A percentile compares a stretch with the other conserved stretches of the same genome.
Evolutionary conservation across 164 flowering plant genomes (phyloP).

Genomic region (Magnolia kwangsiensis): DNA sequence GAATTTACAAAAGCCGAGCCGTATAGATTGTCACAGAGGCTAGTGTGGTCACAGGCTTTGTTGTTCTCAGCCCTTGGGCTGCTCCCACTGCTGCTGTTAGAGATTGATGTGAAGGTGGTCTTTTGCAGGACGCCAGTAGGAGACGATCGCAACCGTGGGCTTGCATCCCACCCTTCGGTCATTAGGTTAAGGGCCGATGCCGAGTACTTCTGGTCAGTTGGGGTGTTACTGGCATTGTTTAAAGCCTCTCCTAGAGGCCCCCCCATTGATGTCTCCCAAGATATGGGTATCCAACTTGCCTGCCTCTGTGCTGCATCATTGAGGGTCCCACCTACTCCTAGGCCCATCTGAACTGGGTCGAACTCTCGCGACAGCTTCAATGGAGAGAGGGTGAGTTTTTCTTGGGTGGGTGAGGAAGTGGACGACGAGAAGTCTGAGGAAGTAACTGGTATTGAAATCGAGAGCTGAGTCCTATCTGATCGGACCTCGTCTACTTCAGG

Average conservation of each 20-base stretch:
- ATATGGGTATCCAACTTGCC: constrained; percentile 53
- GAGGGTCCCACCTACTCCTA: constrained; percentile 40
- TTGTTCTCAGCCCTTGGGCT: constrained; percentile 61
- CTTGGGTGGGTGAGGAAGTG: constrained; percentile 49
- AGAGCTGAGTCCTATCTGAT: constrained; percentile 65
- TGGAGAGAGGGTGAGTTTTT: constrained; percentile 47
- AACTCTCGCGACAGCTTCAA: constrained; percentile 50
- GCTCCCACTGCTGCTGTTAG: constrained; percentile 82
- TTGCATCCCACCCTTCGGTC: constrained; percentile 60
- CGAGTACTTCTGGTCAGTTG: constrained; percentile 29
- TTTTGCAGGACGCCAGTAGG: constrained; percentile 78
- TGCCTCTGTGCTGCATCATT: constrained; percentile 37
- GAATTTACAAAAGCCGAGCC: constrained; percentile 32
- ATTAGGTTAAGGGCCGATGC: constrained; percentile 51
- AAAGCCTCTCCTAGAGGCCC: constrained; percentile 91
- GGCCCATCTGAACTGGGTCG: constrained; percentile 55
- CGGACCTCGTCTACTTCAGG: constrained; percentile 39
- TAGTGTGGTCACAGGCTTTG: constrained; percentile 25
- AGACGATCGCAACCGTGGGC: constrained; percentile 54
- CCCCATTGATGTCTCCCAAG: constrained; percentile 72
- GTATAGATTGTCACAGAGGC: constrained; percentile 33
- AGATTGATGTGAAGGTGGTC: constrained; percentile 57
- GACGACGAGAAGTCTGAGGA: constrained; percentile 52
- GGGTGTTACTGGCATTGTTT: constrained; percentile 33
- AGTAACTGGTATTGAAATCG: constrained; percentile 65